phyloP scores from a whole-genome alignment of 2,329 filamentous ascomycete species.

The Atkinsonella texensis region DNA sequence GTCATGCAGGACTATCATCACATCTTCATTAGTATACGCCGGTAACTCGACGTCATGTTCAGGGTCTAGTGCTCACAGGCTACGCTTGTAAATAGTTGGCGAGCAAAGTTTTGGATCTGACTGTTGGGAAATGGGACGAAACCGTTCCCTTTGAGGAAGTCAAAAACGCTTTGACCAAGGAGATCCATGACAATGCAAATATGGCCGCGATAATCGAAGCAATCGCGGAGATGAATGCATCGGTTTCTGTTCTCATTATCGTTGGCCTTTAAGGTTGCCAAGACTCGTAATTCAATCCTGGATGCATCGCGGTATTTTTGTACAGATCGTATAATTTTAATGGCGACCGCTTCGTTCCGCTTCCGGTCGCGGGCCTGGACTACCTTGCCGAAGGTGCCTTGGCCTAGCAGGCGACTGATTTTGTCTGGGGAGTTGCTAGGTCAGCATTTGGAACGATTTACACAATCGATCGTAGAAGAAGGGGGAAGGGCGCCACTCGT shows the following conservation, averaged over 20 bases:
- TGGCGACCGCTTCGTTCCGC: conserved; percentile 69
- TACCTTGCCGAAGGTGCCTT: conserved; percentile 97
- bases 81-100: conserved; percentile 94
- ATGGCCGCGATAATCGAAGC: conserved; percentile 93
- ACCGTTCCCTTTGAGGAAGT: conserved; percentile 89
- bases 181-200: conserved; percentile 76
- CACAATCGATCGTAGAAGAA: too few relatives aligned
- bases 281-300: conserved; percentile 82
- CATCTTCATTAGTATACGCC: background rate
- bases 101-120: conserved; percentile 93
- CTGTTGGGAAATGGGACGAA: conserved; percentile 98
- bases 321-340: conserved; percentile 97
- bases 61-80: conserved; percentile 56
- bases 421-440: conserved; percentile 46
- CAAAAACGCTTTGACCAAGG: conserved; percentile 92
- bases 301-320: conserved; percentile 97
- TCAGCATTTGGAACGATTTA: too few relatives aligned
- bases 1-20: conserved; percentile 69
- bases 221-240: conserved; percentile 92
- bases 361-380: conserved; percentile 79
- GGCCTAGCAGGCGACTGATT: conserved; percentile 80
- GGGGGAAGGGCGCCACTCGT: background rate
- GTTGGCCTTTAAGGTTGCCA: conserved; percentile 85
- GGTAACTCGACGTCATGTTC: background rate
- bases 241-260: conserved; percentile 87